Base-by-base conservation (phyloP, 2,329 filamentous ascomycete genomes). In the Aspergillus floridensis region DNA sequence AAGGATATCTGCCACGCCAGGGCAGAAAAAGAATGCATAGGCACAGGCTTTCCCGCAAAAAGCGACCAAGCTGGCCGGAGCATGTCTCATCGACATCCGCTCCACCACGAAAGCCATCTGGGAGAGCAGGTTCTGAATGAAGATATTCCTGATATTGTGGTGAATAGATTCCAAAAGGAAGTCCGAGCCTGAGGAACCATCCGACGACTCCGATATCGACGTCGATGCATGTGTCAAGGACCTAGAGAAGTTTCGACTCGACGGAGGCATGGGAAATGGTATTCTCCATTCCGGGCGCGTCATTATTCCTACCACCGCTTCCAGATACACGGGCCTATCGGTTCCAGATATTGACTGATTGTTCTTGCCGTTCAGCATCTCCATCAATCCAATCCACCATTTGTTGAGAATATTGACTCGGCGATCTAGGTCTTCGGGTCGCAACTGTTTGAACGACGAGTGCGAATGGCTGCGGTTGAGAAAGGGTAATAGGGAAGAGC, bases 1-100 rank as follows among this genome's bases (percentile, higher is more conserved):
- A 52, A 96, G 81, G 53, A 96, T 85, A 69, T 96, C 92, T 7
- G 91, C 89, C 57, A 96, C 85, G 4, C 91, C 91, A 0, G 92
- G 91, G 29, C 91, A 93, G 69, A 96, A 97, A 77, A 93, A 95
- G 75, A 96, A 96, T 31, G 91, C 92, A 74, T 96, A 96, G 2
- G 93, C 92, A 70, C 90, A 93, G 4, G 92, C 91, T 76, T 95
- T 96, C 60, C 91, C 93, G 56, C 91, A 92, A 72, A 96, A 96
- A 31, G 89, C 89, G 59, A 96, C 90, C 59, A 92, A 74, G 66
- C 86, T 89, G 46, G 86, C 85, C 44, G 86, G 84, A 10, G 86
- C 86, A 68, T 92, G 89, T 52, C 91, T 86, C 68, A 91, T 80
- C 16, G 91, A 92, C 87, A 96, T 89, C 71, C 92, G 93, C 57